Evolutionary conservation across 1,284 basidiomycete genomes (phyloP).

Genomic region (Flammula alnicola): DNA sequence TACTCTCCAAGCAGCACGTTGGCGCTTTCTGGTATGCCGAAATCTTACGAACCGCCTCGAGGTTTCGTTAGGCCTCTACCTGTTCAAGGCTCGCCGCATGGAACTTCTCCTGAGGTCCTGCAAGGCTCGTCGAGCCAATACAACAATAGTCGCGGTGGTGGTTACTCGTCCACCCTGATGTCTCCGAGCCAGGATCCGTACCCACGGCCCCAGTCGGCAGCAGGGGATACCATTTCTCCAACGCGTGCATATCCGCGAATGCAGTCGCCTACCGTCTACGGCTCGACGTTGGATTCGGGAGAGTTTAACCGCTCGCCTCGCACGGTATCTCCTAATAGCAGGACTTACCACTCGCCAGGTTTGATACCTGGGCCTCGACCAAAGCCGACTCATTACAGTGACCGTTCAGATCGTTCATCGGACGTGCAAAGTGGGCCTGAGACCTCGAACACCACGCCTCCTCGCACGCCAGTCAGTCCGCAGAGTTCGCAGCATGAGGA

Average conservation of each 20-base stretch:
- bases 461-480: slow-evolving; percentile 62
- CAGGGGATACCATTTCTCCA: slow-evolving; percentile 53
- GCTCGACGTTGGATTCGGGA: slow-evolving; percentile 33
- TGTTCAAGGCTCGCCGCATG: slow-evolving; percentile 40
- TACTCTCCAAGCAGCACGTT: slow-evolving; percentile 30
- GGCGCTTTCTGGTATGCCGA: slow-evolving; percentile 35
- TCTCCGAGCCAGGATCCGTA: slow-evolving; percentile 54
- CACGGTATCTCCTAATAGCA: slow-evolving; percentile 40
- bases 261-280: slow-evolving; percentile 40
- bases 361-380: slow-evolving; percentile 33
- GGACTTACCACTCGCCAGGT: slow-evolving; percentile 34
- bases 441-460: slow-evolving; percentile 49
- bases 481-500: slow-evolving; percentile 40
- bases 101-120: slow-evolving; percentile 31
- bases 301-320: slow-evolving; percentile 42
- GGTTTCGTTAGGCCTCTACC: slow-evolving; percentile 40
- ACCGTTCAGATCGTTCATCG: slow-evolving; percentile 37
- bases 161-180: slow-evolving; percentile 33
- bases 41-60: slow-evolving; percentile 45
- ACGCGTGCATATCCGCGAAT: slow-evolving; percentile 37
- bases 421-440: slow-evolving; percentile 40
- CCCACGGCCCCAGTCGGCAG: slow-evolving; percentile 62
- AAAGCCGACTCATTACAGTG: slow-evolving; percentile 32
- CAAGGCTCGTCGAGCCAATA: slow-evolving; percentile 26
- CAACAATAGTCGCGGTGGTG: slow-evolving; percentile 21